Evolutionary conservation across 1,284 basidiomycete species (phyloP).

Genomic region (Mycena citricolor): DNA sequence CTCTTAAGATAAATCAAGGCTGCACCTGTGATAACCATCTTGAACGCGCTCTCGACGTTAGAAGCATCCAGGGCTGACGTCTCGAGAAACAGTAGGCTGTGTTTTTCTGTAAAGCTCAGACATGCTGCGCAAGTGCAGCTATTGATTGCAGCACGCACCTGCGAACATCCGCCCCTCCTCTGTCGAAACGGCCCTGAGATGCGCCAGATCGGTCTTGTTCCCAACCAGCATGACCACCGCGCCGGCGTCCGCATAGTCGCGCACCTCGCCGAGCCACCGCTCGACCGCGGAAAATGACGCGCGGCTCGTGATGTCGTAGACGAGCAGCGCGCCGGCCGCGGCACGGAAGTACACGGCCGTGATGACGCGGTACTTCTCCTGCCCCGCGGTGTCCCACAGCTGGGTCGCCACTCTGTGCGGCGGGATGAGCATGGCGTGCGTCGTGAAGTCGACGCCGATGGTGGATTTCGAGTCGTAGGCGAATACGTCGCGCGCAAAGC

Average conservation of each 20-base stretch:
- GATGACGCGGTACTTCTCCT: slow-evolving; percentile 99
- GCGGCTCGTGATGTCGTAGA: slow-evolving; percentile 97
- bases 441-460: slow-evolving; percentile 97
- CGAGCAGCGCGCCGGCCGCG: slow-evolving; percentile 98
- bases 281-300: slow-evolving; percentile 81
- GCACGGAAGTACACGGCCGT: slow-evolving; percentile 99
- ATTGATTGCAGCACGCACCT: no score
- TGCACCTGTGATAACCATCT: no score
- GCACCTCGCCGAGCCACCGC: slow-evolving; percentile 87
- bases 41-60: no score
- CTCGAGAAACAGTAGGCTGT: no score
- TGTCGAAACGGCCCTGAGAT: no score
- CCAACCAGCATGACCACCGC: slow-evolving; percentile 79
- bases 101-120: no score
- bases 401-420: slow-evolving; percentile 6
- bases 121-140: no score
- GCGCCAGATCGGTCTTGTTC: slow-evolving; percentile 82
- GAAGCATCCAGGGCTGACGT: no score
- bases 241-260: slow-evolving; percentile 69
- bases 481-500: slow-evolving; percentile 99
- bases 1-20: no score
- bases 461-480: slow-evolving; percentile 99
- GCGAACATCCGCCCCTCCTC: no score
- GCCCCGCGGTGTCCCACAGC: slow-evolving; percentile 98
- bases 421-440: slow-evolving; percentile 77